Percentiles rank a stretch among this genome's conserved stretches.
phyloP scores from a whole-genome alignment of 352 stramenopile species.

The Pythium folliculosum region DNA sequence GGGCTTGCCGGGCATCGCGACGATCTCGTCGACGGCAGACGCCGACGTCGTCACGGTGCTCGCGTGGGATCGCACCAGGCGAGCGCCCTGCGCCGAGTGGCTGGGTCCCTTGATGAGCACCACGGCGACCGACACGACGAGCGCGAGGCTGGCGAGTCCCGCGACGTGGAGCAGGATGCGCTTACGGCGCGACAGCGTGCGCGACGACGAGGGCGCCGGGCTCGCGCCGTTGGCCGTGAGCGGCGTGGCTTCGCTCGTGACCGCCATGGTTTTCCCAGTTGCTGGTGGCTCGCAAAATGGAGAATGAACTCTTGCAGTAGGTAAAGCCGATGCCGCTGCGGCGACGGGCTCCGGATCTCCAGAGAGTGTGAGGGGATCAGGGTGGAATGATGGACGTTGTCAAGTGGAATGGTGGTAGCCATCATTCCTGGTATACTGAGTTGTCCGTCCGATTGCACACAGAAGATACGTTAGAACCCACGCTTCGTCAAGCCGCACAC shows the following conservation, averaged over 20 bases:
- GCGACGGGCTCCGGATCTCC: not conserved
- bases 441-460: slow-evolving; percentile 17
- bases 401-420: not conserved
- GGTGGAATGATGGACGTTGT: not conserved
- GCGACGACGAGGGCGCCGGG: not conserved
- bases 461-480: slow-evolving; percentile 23
- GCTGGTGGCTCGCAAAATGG: slow-evolving; percentile 26
- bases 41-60: not conserved
- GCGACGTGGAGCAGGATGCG: slow-evolving; percentile 11
- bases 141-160: not conserved
- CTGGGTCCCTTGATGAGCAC: not conserved
- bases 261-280: not conserved
- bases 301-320: not conserved
- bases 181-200: not conserved
- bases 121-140: not conserved
- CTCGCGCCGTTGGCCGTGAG: slow-evolving; percentile 35
- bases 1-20: slow-evolving; percentile 41
- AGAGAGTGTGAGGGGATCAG: not conserved
- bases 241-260: slow-evolving; percentile 1
- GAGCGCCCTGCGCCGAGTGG: not conserved
- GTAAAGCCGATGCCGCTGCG: not conserved
- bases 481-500: too few species aligned
- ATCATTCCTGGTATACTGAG: not conserved
- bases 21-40: slow-evolving; percentile 43
- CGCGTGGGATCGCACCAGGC: slow-evolving; percentile 33